Evolutionary conservation across 2,329 filamentous ascomycete species (phyloP), one percentile per base, ranked within the genome.

Genomic region (Pseudocercospora fuligena): DNA sequence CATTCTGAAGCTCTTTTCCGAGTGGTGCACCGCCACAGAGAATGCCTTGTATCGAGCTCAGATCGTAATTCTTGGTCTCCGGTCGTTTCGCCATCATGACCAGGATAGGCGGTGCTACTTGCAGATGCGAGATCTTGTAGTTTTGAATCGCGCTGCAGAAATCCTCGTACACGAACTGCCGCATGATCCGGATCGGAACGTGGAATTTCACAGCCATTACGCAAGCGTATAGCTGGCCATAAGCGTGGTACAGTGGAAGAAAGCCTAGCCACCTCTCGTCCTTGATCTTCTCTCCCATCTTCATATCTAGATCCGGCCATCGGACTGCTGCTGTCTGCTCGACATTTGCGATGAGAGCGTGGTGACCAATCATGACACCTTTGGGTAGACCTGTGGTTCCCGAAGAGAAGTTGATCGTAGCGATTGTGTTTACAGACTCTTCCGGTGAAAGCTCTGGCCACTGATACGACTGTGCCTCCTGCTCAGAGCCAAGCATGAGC

Each of bases 401-500:
- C 2, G 91, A 94, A 5, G 91, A 94, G 82, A 95, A 95, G 82
- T 94, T 94, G 82, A 95, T 92, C 80, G 79, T 69, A 79, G 82
- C 76, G 11, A 82, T 72, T 61, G 80, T 83, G 11, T 81, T 74
- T 5, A 82, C 80, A 53, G 90, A 78, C 54, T 80, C 78, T 1
- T 77, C 64, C 0, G 76, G 74, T 71, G 88, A 87, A 31, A 90
- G 82, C 46, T 78, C 80, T 56, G 78, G 73, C 88, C 88, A 90
- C 7, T 80, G 66, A 74, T 12, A 88, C 73, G 49, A 78, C 73
- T 27, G 79, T 70, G 33, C 80, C 23, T 80, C 71, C 46, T 73
- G 69, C 16, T 71, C 77, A 16, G 69, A 68, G 73, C 76, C 25
- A 9, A 74, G 54, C 69, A 74, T 75, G 72, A 46, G 80, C 72